Percentiles rank a stretch among this genome's conserved stretches.
Evolutionary conservation across 2,329 filamentous ascomycete species (phyloP).

Genomic region (Arthrocladium fulminans): DNA sequence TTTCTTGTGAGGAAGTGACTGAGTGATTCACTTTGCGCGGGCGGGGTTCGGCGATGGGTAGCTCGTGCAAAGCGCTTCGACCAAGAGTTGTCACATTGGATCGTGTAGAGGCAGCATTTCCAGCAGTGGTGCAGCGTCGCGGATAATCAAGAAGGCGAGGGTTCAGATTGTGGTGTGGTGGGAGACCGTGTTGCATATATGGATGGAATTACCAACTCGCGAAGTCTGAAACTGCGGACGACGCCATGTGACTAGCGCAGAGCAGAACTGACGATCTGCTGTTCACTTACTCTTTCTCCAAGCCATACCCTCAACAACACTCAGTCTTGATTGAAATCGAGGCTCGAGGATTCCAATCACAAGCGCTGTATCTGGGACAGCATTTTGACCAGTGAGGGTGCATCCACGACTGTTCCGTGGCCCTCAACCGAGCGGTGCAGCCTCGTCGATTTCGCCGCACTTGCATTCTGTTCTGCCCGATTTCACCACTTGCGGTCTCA

Average conservation of each 20-base stretch:
- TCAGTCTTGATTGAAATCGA: neutral
- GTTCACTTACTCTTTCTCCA: neutral
- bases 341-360: neutral
- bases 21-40: constrained; percentile 13
- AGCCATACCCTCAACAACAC: neutral
- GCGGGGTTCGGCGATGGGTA: constrained; percentile 12
- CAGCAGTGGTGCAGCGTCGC: too few relatives aligned
- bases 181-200: too few relatives aligned
- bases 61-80: constrained; percentile 4
- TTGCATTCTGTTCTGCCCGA: neutral
- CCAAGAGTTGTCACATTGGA: neutral
- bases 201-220: too few relatives aligned
- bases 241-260: neutral
- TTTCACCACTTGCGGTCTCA: neutral
- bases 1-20: neutral
- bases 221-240: too few relatives aligned
- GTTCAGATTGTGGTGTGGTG: too few relatives aligned
- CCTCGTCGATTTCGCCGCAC: constrained; percentile 9
- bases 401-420: neutral
- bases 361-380: too few relatives aligned
- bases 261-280: too few relatives aligned
- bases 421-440: neutral
- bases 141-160: too few relatives aligned
- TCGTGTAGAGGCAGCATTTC: neutral
- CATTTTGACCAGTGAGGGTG: neutral